A percentile compares a stretch with the other conserved stretches of the same genome.
Evolutionary conservation across 495 filamentous ascomycete species (phyloP).

Genomic region (Aspergillus cristatus): DNA sequence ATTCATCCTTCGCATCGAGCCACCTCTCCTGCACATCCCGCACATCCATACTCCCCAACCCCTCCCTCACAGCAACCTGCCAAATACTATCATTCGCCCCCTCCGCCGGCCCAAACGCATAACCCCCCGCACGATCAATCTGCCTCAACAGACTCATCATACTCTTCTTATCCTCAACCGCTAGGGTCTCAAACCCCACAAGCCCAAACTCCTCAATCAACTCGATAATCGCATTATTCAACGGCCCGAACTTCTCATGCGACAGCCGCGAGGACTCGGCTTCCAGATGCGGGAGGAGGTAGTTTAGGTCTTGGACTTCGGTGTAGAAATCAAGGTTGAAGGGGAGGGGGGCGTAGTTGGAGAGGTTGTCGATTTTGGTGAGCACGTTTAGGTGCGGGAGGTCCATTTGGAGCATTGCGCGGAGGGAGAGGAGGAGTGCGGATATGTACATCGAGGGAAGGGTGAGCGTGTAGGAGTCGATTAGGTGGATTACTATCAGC

Average conservation of each 20-base stretch:
- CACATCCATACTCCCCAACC: slow-evolving; percentile 66
- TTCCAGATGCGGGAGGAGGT: slow-evolving; percentile 72
- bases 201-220: slow-evolving; percentile 82
- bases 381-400: slow-evolving; percentile 91
- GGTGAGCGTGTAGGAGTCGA: slow-evolving; percentile 85
- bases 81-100: slow-evolving; percentile 90
- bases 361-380: slow-evolving; percentile 91
- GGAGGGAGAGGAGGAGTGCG: slow-evolving; percentile 79
- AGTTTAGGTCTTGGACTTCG: slow-evolving; percentile 86
- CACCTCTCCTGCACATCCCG: slow-evolving; percentile 90
- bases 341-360: slow-evolving; percentile 67
- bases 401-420: slow-evolving; percentile 96
- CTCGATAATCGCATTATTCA: slow-evolving; percentile 81
- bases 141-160: slow-evolving; percentile 86
- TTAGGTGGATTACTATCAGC: slow-evolving; percentile 84
- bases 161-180: slow-evolving; percentile 89
- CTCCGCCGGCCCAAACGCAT: slow-evolving; percentile 84
- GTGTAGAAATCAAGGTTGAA: slow-evolving; percentile 97
- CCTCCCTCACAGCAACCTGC: slow-evolving; percentile 89
- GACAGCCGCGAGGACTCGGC: slow-evolving; percentile 47
- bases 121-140: slow-evolving; percentile 85
- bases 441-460: slow-evolving; percentile 92
- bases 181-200: slow-evolving; percentile 85
- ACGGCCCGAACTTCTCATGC: slow-evolving; percentile 62
- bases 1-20: slow-evolving; percentile 81